Percentiles rank a stretch among this genome's conserved stretches.
phyloP scores from a whole-genome alignment of 345 rosid species.

The Anacardium occidentale region DNA sequence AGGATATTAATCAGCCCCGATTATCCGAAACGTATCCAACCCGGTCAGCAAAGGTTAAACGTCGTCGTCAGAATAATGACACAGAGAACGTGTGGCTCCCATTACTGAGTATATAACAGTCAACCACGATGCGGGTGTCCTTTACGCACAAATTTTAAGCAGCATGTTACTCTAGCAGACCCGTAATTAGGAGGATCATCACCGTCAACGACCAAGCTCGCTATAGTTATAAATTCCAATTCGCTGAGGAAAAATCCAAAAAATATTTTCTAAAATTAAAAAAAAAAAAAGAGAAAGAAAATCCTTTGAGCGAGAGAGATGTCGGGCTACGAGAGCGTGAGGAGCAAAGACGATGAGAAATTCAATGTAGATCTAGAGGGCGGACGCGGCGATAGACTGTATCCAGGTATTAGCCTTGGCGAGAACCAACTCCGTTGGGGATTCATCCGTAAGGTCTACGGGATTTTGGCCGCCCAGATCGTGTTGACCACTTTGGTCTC shows the following conservation, averaged over 20 bases:
- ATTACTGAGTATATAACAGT: no score
- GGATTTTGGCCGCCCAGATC: slow-evolving; percentile 78
- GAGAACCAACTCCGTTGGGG: slow-evolving; percentile 97
- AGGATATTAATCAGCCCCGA: no score
- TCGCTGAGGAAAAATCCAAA: background rate
- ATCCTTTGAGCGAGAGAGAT: slow-evolving; percentile 10
- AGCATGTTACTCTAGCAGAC: background rate
- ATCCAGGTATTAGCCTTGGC: slow-evolving; percentile 75
- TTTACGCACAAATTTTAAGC: background rate
- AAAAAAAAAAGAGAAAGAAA: background rate
- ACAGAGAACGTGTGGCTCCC: background rate
- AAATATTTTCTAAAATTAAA: no score
- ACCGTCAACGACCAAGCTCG: no score
- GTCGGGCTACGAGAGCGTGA: slow-evolving; percentile 60
- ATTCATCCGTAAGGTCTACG: slow-evolving; percentile 87
- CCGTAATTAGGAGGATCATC: background rate
- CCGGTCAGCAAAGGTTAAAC: background rate
- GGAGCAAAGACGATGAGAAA: slow-evolving; percentile 33
- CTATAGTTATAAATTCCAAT: background rate
- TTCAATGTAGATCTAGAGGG: slow-evolving; percentile 48
- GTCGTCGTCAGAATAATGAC: background rate
- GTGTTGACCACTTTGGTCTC: slow-evolving; percentile 81
- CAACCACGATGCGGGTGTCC: background rate
- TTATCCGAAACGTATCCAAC: no score
- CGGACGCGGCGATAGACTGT: slow-evolving; percentile 69